phyloP scores from a whole-genome alignment of 164 flowering plant species.

The Vitis rotundifolia region DNA sequence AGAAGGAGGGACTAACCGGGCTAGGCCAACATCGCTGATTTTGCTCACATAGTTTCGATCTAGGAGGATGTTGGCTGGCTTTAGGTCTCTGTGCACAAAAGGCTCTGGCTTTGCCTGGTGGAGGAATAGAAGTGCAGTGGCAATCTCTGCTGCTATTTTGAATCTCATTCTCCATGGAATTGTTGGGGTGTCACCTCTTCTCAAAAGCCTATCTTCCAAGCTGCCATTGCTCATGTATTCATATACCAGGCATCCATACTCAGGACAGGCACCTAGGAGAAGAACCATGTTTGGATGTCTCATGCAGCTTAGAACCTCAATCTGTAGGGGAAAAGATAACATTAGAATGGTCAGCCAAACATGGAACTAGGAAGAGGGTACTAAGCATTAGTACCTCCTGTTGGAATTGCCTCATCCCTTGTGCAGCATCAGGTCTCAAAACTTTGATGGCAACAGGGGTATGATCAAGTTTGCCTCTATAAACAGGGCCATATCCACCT shows the following conservation, averaged over 20 bases:
- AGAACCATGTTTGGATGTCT: conserved; percentile 84
- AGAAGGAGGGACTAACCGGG: conserved; percentile 68
- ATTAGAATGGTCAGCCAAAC: too few relatives aligned
- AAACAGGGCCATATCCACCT: conserved; percentile 88
- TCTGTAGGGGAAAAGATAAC: conserved; percentile 27
- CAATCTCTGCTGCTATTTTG: conserved; percentile 65
- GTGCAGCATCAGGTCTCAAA: conserved; percentile 71
- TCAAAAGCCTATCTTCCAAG: conserved; percentile 71
- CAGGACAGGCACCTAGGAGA: conserved; percentile 79
- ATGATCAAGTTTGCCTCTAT: conserved; percentile 57
- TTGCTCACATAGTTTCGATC: conserved; percentile 68
- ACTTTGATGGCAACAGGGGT: conserved; percentile 77
- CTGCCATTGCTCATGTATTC: conserved; percentile 73
- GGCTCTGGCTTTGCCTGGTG: conserved; percentile 90
- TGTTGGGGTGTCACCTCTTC: conserved; percentile 44
- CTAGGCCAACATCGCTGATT: conserved; percentile 79
- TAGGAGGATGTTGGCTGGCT: conserved; percentile 76
- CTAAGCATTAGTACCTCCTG: conserved; percentile 52
- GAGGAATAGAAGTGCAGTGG: conserved; percentile 69
- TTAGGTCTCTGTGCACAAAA: conserved; percentile 75
- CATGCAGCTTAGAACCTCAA: conserved; percentile 75
- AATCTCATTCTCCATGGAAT: conserved; percentile 62
- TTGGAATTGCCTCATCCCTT: conserved; percentile 74
- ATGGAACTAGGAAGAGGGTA: too few relatives aligned
- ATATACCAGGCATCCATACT: conserved; percentile 73